Percentiles rank a stretch among this genome's conserved stretches.
These are phyloP conservation scores for Arctostaphylos glauca DNA, from an alignment of 148 eudicot genomes.

Conservation along the genomic window DNA sequence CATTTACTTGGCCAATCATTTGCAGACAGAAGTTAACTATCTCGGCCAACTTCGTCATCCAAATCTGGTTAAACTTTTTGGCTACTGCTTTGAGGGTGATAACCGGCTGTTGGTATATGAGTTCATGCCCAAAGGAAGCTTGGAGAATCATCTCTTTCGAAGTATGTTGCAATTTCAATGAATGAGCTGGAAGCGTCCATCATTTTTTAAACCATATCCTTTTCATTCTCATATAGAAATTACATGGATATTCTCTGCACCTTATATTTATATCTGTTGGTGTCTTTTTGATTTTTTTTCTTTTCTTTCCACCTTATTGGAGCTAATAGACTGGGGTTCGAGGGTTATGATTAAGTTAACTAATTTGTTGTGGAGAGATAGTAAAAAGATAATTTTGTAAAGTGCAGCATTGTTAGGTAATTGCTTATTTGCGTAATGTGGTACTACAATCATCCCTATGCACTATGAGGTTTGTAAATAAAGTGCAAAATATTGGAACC, in stretches of 20 bases:
- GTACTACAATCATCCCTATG: not conserved
- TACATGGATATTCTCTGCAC: not conserved
- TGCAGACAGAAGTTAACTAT: constrained; percentile 44
- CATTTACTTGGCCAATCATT: not conserved
- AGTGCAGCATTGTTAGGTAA: not conserved
- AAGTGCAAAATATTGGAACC: not conserved
- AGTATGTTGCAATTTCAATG: constrained; percentile 23
- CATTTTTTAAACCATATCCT: not conserved
- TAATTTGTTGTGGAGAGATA: not conserved
- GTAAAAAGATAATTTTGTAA: not conserved
- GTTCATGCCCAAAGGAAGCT: constrained; percentile 42
- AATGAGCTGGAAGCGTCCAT: not conserved
- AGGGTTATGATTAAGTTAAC: not conserved
- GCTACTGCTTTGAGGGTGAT: constrained; percentile 40
- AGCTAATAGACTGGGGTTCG: not conserved
- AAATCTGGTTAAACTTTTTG: constrained; percentile 41
- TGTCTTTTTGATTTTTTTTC: not conserved
- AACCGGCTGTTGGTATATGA: constrained; percentile 38
- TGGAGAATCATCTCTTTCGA: constrained; percentile 42
- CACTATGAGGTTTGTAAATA: not conserved
- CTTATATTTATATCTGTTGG: not conserved
- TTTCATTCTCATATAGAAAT: not conserved
- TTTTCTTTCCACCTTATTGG: not conserved
- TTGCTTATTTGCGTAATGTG: not conserved
- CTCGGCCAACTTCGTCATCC: constrained; percentile 41